Percentiles rank a stretch among this genome's conserved stretches.
Evolutionary conservation across 2,329 filamentous ascomycete genomes (phyloP).

Genomic region (Xylaria sp.): DNA sequence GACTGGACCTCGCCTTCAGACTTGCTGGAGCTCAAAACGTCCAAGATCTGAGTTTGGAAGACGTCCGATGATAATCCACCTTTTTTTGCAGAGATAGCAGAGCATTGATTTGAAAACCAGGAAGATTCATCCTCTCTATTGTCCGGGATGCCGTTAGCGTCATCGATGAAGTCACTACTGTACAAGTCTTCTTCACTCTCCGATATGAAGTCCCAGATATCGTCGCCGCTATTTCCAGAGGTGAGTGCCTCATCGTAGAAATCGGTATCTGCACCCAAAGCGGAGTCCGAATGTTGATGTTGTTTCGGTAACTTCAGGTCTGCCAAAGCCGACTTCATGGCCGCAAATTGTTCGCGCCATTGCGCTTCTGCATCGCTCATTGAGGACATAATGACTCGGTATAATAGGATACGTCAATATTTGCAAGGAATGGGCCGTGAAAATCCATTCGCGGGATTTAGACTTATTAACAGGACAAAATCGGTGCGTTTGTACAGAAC

Average conservation of each 20-base stretch:
- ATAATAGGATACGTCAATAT: background rate
- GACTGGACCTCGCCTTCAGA: conserved; percentile 91
- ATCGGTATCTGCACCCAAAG: conserved; percentile 69
- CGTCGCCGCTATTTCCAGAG: conserved; percentile 73
- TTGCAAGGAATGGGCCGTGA: background rate
- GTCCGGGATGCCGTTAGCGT: conserved; percentile 47
- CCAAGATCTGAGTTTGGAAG: conserved; percentile 81
- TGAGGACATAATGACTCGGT: conserved; percentile 37
- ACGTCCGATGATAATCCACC: conserved; percentile 74
- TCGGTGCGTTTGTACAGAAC: background rate
- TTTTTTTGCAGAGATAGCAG: conserved; percentile 70
- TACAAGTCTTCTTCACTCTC: conserved; percentile 73
- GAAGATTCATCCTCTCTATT: conserved; percentile 61
- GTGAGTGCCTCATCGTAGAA: conserved; percentile 69
- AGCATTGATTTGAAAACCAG: conserved; percentile 80
- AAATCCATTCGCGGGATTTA: background rate
- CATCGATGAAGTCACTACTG: conserved; percentile 72
- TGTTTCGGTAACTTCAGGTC: conserved; percentile 67
- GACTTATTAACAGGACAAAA: background rate
- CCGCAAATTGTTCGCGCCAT: conserved; percentile 86
- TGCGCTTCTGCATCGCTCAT: conserved; percentile 60
- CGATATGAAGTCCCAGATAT: conserved; percentile 93
- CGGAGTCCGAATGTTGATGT: conserved; percentile 54
- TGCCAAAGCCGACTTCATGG: conserved; percentile 87
- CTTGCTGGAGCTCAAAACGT: conserved; percentile 73